Evolutionary conservation across 225 moss, liverwort and hornwort genomes (phyloP), one percentile per base, ranked within the genome.

Genomic region (Neckera pumila): DNA sequence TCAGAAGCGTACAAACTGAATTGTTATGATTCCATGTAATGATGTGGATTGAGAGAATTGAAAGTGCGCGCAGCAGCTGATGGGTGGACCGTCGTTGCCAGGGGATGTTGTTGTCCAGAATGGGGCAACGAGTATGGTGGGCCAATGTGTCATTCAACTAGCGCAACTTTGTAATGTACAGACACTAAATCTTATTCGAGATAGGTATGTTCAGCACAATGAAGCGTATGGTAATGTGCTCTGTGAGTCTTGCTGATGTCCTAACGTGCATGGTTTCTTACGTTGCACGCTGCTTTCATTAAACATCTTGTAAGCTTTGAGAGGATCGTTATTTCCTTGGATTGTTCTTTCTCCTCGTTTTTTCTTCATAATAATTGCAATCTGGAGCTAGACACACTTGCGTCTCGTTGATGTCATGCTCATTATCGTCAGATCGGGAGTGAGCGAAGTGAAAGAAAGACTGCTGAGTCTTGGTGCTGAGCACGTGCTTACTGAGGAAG

Each of bases 101-200:
- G 97, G 98, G 90, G 95, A 96, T 81, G 90, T 92, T 76, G 86
- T 98, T 62, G 95, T 98, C 86, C 98, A 98, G 93, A 98, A 98
- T 94, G 98, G 96, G 92, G 96, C 98, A 89, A 98, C 98, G 28
- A 96, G 98, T 83, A 94, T 98, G 93, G 98, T 98, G 79, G 98
- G 96, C 43, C 98, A 96, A 86, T 98, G 97, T 84, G 94, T 96
- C 79, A 96, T 98, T 88, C 97, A 98, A 88, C 88, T 98, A 62
- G 96, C 96, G 85, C 93, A 90, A 43, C 91, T 86, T 81, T 84
- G 81, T 81, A 93, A 93, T 76, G 30, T 98, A 83, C 95, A 95
- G 80, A 95, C 97, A 60, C 63, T 98, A 70, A 98, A 98, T 91
- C 92, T 98, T 79, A 70, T 98, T 87, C 92, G 96, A 88, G 96